Percentiles rank a stretch among this genome's conserved stretches.
These are phyloP conservation scores for Ophiocordyceps unilateralis DNA, from an alignment of 2,329 filamentous ascomycete genomes.

Conservation along the genomic window DNA sequence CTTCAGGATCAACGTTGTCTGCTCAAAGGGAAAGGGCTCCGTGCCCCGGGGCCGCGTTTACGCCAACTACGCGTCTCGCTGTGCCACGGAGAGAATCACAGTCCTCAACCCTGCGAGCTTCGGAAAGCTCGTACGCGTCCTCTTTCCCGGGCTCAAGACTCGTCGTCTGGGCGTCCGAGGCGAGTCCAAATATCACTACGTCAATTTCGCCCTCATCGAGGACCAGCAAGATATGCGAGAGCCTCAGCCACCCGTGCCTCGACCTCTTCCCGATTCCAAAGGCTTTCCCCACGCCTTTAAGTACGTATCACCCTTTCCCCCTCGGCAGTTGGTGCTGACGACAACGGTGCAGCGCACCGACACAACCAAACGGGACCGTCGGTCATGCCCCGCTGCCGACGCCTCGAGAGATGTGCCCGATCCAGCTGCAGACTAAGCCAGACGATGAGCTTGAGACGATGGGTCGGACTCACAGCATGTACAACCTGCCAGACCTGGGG, in stretches of 20 bases:
- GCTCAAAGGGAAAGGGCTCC: conserved; percentile 60
- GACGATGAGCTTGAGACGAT: conserved; percentile 3
- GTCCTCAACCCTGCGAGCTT: conserved; percentile 95
- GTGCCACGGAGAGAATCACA: conserved; percentile 83
- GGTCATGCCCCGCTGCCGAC: conserved; percentile 11
- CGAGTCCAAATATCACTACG: conserved; percentile 97
- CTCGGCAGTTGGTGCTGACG: conserved; percentile 3
- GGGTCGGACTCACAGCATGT: conserved; percentile 28
- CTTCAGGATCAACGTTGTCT: conserved; percentile 54
- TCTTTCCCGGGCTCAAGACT: conserved; percentile 91
- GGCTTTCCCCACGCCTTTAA: conserved; percentile 31
- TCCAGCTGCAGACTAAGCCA: conserved; percentile 5
- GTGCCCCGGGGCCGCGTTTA: conserved; percentile 89
- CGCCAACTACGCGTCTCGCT: conserved; percentile 83
- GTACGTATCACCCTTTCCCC: conserved; percentile 17
- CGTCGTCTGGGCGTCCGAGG: conserved; percentile 80
- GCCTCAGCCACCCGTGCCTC: conserved; percentile 25
- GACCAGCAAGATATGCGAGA: conserved; percentile 33
- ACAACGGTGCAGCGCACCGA: conserved; percentile 15
- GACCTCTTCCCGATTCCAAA: conserved; percentile 29
- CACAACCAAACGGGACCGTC: conserved; percentile 13
- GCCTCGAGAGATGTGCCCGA: conserved; percentile 9
- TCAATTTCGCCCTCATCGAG: conserved; percentile 44
- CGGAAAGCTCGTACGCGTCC: conserved; percentile 87
- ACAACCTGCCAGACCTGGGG: conserved; percentile 38